Percentiles rank a stretch among this genome's conserved stretches.
phyloP scores from a whole-genome alignment of 1,284 basidiomycete genomes.

The Puccinia hordei region DNA sequence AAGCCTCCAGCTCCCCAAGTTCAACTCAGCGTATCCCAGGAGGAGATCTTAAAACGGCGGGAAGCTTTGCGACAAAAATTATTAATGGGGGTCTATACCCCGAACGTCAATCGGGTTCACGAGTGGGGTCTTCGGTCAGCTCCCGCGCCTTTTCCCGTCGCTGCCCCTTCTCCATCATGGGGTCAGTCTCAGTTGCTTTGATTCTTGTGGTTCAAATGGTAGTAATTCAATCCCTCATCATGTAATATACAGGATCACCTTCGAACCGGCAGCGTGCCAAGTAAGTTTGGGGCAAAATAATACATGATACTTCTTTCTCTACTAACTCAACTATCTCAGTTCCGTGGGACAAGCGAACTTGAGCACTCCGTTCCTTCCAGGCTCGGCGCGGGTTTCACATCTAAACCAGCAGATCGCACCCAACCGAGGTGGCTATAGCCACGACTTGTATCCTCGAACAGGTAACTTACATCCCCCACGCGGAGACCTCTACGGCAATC shows the following conservation, averaged over 20 bases:
- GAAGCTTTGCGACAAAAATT: constrained; percentile 26
- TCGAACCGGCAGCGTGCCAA: constrained; percentile 33
- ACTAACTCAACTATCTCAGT: background rate
- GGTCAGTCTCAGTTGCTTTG: background rate
- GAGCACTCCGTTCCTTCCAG: constrained; percentile 38
- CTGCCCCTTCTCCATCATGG: constrained; percentile 4
- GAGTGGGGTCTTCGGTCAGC: constrained; percentile 23
- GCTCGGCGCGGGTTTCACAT: constrained; percentile 15
- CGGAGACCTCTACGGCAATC: constrained; percentile 3
- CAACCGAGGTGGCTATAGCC: background rate
- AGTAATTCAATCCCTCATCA: background rate
- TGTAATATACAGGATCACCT: constrained; percentile 35
- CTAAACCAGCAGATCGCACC: constrained; percentile 1
- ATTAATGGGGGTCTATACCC: constrained; percentile 25
- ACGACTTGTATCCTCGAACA: constrained; percentile 8
- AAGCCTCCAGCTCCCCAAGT: background rate
- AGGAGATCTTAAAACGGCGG: constrained; percentile 11
- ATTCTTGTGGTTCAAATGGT: background rate
- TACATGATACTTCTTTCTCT: background rate
- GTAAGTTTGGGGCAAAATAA: constrained; percentile 11
- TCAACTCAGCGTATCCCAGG: background rate
- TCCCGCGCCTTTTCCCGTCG: constrained; percentile 23
- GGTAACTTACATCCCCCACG: background rate
- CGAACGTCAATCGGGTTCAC: background rate
- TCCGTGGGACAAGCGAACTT: constrained; percentile 42